Evolutionary conservation across 108 stramenopile species (phyloP).

Genomic region (Ochromonas danica): DNA sequence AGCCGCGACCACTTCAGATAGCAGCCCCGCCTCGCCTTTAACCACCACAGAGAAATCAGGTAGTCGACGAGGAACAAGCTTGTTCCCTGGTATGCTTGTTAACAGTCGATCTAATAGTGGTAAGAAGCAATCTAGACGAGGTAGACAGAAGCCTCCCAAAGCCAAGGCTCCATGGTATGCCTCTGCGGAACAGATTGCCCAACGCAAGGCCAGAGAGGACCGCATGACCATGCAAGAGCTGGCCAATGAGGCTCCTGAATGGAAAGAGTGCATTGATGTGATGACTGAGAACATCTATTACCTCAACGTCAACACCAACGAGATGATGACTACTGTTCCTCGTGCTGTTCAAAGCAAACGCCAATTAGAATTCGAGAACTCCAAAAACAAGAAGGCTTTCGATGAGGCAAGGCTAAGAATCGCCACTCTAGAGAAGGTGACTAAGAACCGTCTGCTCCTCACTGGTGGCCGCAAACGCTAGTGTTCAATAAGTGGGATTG

Average conservation of each 20-base stretch:
- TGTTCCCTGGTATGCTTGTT: too few relatives aligned
- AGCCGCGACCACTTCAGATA: too few relatives aligned
- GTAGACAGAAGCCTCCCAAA: not conserved
- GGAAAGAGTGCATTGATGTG: constrained; percentile 8
- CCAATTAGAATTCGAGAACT: constrained; percentile 33
- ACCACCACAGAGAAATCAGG: too few relatives aligned
- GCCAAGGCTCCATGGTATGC: not conserved
- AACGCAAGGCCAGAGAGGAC: constrained; percentile 13
- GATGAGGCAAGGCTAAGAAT: not conserved
- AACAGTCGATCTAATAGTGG: too few relatives aligned
- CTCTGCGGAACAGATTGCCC: not conserved
- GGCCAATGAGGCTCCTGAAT: constrained; percentile 22
- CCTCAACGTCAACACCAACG: constrained; percentile 22
- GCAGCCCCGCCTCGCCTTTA: too few relatives aligned
- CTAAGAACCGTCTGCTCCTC: not conserved
- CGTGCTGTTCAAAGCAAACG: constrained; percentile 19
- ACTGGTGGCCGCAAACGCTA: not conserved
- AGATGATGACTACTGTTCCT: constrained; percentile 9
- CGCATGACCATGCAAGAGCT: not conserved
- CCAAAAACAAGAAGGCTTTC: not conserved
- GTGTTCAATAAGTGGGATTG: not conserved
- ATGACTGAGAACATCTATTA: constrained; percentile 27
- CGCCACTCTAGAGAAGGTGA: not conserved
- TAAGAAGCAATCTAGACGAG: not conserved
- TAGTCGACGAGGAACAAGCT: too few relatives aligned